Evolutionary conservation across 352 stramenopile species (phyloP), one percentile per base, ranked within the genome.

Genomic region (Pythium rishiriense): DNA sequence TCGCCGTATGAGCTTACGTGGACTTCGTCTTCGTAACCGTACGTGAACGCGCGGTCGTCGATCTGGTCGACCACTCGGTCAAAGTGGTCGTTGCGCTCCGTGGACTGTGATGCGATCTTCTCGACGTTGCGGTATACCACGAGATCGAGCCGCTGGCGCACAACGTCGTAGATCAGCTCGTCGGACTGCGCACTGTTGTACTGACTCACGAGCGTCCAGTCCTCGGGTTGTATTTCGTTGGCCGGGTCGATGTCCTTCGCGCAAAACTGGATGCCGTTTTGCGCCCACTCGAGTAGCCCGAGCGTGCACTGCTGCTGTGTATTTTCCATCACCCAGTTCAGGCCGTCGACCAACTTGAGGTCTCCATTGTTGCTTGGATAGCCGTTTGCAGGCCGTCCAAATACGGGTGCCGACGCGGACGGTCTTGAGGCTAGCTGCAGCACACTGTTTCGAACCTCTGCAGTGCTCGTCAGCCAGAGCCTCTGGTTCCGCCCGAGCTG

Each of bases 301-400:
- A 67, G 48, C 14, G 78, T 66, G 48, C 75, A 82, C 37, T 88
- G 75, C 3, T 68, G 48, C 43, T 82, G 76, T 0, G 91, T 96
- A 68, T 96, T 97, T 22, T 79, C 67, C 75, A 97, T 85, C 22
- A 93, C 74, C 88, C 91, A 98, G 35, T 87, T 75, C 25, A 98
- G 19, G 3, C 96, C 0, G 14, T 17, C 22, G 57, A 43, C 4
- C 6, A 41, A 19, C 28, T 50, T 14, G 25, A 39, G 8, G 33
- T 17, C 42, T 6, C 41, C 10, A 62, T 29, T 9, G 35, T 37
- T 19, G 25, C 28, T 24, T 26, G 14, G n/a, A n/a, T 47, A 1
- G 28, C 42, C 14, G 19, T 19, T 48, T 11, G 15, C 7, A 24
- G 7, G 42, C 42, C n/a, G n/a, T n/a, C n/a, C n/a, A n/a, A 48